Evolutionary conservation across 2,329 filamentous ascomycete genomes (phyloP).

Genomic region (Curvularia lunata): DNA sequence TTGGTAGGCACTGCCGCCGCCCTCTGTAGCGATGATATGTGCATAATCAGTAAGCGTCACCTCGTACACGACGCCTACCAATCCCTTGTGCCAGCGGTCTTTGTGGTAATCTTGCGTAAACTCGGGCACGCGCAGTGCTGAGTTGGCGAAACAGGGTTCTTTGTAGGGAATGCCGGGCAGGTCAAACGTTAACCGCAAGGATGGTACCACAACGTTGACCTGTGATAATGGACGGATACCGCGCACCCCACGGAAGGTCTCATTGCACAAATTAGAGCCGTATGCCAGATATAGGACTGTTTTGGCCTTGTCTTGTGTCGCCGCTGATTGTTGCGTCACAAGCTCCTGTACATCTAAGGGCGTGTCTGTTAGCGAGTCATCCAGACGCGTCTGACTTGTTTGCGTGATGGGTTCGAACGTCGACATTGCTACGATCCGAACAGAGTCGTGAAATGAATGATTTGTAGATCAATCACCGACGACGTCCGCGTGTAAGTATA

Average conservation of each 20-base stretch:
- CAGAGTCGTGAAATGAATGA: background rate
- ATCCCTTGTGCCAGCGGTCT: slow-evolving; percentile 75
- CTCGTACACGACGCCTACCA: slow-evolving; percentile 95
- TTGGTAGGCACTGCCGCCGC: slow-evolving; percentile 81
- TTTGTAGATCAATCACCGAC: background rate
- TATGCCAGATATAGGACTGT: slow-evolving; percentile 67
- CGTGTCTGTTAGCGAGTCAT: slow-evolving; percentile 40
- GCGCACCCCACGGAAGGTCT: slow-evolving; percentile 79
- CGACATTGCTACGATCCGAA: slow-evolving; percentile 1
- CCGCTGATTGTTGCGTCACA: slow-evolving; percentile 16
- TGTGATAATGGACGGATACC: slow-evolving; percentile 82
- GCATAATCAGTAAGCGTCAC: slow-evolving; percentile 83
- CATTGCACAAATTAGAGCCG: slow-evolving; percentile 82
- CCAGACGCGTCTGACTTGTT: slow-evolving; percentile 39
- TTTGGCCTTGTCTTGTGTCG: slow-evolving; percentile 40
- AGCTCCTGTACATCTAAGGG: slow-evolving; percentile 31
- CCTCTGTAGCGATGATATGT: slow-evolving; percentile 88
- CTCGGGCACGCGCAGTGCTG: slow-evolving; percentile 60
- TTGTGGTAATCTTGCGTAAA: slow-evolving; percentile 55
- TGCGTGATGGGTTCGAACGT: slow-evolving; percentile 28
- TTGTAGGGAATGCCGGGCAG: slow-evolving; percentile 83
- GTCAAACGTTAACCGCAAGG: slow-evolving; percentile 80
- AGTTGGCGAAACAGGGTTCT: slow-evolving; percentile 93
- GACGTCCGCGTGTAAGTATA: background rate
- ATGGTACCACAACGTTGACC: slow-evolving; percentile 81